Percentiles rank a stretch among this genome's conserved stretches.
Evolutionary conservation across 2,329 filamentous ascomycete genomes (phyloP).

Genomic region (Verticillium tricorpus): DNA sequence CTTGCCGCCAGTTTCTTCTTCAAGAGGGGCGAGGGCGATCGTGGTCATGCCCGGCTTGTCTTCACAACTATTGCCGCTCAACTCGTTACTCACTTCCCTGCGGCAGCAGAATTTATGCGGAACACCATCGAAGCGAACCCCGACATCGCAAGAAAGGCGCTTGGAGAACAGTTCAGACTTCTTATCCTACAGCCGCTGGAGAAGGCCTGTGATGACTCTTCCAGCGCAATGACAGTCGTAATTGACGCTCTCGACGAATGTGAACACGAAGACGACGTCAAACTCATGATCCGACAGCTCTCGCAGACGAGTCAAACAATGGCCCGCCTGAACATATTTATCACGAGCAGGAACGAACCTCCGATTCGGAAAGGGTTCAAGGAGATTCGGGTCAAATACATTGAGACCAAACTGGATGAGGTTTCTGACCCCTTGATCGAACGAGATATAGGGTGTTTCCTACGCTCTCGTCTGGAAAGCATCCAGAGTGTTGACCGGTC

Average conservation of each 20-base stretch:
- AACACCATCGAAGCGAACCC: slow-evolving; percentile 25
- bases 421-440: background rate
- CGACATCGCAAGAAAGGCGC: slow-evolving; percentile 18
- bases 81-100: slow-evolving; percentile 18
- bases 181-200: slow-evolving; percentile 30
- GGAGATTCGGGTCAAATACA: background rate
- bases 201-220: slow-evolving; percentile 14
- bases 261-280: background rate
- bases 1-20: slow-evolving; percentile 40
- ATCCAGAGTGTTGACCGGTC: background rate
- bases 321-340: slow-evolving; percentile 23
- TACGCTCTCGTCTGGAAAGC: background rate
- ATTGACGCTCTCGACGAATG: background rate
- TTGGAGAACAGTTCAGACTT: slow-evolving; percentile 34
- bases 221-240: background rate
- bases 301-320: slow-evolving; percentile 9
- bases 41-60: slow-evolving; percentile 27
- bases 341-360: slow-evolving; percentile 24
- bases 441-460: background rate
- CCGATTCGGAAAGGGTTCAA: background rate
- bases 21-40: slow-evolving; percentile 33
- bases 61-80: slow-evolving; percentile 34
- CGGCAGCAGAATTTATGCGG: slow-evolving; percentile 19
- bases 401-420: slow-evolving; percentile 8
- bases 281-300: slow-evolving; percentile 22